Base-by-base conservation (phyloP, 352 stramenopile species). In the Detonula confervacea region DNA sequence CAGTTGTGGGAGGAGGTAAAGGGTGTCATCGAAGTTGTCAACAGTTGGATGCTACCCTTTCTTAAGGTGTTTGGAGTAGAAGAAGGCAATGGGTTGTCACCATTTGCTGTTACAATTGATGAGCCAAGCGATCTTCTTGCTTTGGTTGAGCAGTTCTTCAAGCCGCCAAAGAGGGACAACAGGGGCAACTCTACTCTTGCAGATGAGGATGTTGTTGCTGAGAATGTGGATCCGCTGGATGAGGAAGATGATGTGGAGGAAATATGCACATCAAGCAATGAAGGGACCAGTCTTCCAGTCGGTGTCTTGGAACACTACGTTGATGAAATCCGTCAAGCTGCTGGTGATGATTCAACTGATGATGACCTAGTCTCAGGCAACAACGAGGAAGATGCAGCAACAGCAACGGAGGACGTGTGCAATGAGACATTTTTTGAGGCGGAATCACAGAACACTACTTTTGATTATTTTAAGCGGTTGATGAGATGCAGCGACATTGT, bases 21-120 rank as follows among this genome's bases (percentile, higher is more conserved):
- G 12, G 27, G 27, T 18, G 39, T 68, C 1, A 68, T 68, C 24
- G 27, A 57, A 68, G 4, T 25, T 16, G 60, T 24, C 16, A 54
- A 30, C 14, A 9, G n/a, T 20, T 14, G 27, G 20, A 72, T 72
- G 62, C 9, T 16, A n/a, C 42, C 20, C 2, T 61, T 72, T 30
- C 25, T 72, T 1, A 60, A 61, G 27, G 20, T 62, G 47, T 70
- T 72, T 72, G 62, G 62, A 47, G 44, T 62, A 20, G 46, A 39
- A 6, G 25, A 72, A 14, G 22, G 22, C 6, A 72, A 62, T 61
- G 62, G 62, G 8, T 20, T 72, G 18, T 72, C 42, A 18, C 46
- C 62, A 30, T 72, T 72, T 47, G 47, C 52, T 47, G 24, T 18
- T 6, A 18, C 44, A 51, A 72, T 72, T 61, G 27, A 61, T 7